These are phyloP conservation scores for Linanthus parryae DNA, from an alignment of 148 eudicot species.

Conservation along the genomic window DNA sequence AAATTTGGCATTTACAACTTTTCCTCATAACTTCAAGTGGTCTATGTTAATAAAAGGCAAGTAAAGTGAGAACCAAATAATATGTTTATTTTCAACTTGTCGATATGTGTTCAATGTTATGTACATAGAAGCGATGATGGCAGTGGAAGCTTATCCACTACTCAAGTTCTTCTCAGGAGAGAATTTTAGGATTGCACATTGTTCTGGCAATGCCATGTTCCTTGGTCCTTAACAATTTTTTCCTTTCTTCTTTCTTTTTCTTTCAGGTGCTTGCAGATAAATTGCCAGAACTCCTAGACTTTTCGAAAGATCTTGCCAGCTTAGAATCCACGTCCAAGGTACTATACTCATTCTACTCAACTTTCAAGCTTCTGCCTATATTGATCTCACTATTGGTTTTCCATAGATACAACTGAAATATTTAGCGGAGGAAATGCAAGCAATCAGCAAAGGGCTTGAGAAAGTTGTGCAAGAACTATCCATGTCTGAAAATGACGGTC, in stretches of 20 bases:
- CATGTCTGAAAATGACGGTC: slow-evolving; percentile 68
- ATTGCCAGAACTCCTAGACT: slow-evolving; percentile 79
- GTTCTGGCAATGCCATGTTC: too few species aligned
- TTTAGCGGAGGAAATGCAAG: slow-evolving; percentile 92
- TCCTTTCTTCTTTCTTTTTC: background rate
- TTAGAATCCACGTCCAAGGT: slow-evolving; percentile 89
- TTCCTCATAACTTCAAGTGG: too few species aligned
- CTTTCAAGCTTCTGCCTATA: slow-evolving; percentile 7
- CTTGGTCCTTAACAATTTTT: background rate
- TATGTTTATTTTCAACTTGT: too few species aligned
- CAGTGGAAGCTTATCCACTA: background rate
- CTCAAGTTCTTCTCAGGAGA: background rate
- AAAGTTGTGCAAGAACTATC: slow-evolving; percentile 68
- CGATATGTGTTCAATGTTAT: too few species aligned
- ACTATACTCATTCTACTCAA: too few species aligned
- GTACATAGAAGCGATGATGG: too few species aligned
- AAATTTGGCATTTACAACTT: too few species aligned
- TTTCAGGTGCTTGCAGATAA: slow-evolving; percentile 74
- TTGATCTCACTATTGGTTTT: slow-evolving; percentile 12
- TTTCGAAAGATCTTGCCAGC: slow-evolving; percentile 68
- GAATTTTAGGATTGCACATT: background rate
- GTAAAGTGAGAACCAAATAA: too few species aligned
- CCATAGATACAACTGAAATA: slow-evolving; percentile 69
- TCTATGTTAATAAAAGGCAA: too few species aligned
- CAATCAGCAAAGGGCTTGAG: slow-evolving; percentile 86